These are phyloP conservation scores for Fusarium redolens DNA, from an alignment of 2,329 filamentous ascomycete species.

Conservation along the genomic window DNA sequence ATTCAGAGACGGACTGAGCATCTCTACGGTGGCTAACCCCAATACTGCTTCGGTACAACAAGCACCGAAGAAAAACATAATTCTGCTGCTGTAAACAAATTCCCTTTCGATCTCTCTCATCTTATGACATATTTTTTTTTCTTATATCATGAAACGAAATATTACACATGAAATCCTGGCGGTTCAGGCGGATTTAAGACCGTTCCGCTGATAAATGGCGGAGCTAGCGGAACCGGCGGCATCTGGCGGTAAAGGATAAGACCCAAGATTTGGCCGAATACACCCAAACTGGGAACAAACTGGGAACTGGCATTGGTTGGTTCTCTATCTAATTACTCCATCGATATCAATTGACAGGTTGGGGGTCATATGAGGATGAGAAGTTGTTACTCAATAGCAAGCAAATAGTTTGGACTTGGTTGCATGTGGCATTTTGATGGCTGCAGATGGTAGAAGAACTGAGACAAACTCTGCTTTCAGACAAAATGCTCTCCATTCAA, in stretches of 20 bases:
- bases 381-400: conserved; percentile 11
- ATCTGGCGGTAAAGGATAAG: conserved; percentile 12
- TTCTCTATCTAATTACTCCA: conserved; percentile 8
- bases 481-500: background rate
- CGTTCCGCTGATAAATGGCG: conserved; percentile 12
- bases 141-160: background rate
- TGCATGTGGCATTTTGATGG: background rate
- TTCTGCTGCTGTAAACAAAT: background rate
- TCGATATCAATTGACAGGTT: conserved; percentile 12
- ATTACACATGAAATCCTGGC: background rate
- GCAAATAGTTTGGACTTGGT: conserved; percentile 1
- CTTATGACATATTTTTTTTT: background rate
- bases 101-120: background rate
- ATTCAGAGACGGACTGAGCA: background rate
- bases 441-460: background rate
- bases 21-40: no score
- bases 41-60: background rate
- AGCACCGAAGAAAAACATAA: background rate
- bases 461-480: conserved; percentile 7
- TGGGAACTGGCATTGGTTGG: background rate
- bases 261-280: background rate
- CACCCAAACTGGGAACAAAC: background rate
- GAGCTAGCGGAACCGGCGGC: conserved; percentile 24
- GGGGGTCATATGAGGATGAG: conserved; percentile 9
- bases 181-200: conserved; percentile 18